A percentile compares a stretch with the other conserved stretches of the same genome.
phyloP scores from a whole-genome alignment of 345 rosid genomes.

The Salix arbutifolia region DNA sequence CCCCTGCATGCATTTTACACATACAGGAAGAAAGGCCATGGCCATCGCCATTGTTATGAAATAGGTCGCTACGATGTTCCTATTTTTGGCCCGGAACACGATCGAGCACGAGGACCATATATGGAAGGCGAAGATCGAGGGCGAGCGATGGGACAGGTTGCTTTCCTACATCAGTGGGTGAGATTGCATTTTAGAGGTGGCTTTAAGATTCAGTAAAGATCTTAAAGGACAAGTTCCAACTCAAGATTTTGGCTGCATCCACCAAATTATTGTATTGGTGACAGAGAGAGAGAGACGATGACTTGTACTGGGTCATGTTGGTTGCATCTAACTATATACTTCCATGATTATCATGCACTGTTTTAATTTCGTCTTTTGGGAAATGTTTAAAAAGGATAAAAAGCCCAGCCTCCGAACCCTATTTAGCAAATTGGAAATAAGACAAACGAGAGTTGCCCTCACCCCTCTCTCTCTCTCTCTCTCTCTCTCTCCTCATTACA shows the following conservation, averaged over 20 bases:
- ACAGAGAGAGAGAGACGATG: too few relatives aligned
- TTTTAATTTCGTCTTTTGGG: neutral
- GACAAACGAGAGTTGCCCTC: neutral
- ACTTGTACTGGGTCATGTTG: neutral
- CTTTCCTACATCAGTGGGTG: constrained; percentile 6
- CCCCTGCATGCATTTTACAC: neutral
- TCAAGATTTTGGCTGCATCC: neutral
- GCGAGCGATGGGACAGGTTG: neutral
- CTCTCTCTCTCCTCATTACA: neutral
- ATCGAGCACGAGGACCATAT: neutral
- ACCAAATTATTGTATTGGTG: neutral
- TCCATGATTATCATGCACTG: neutral
- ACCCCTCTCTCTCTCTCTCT: too few relatives aligned
- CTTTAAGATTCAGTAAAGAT: neutral
- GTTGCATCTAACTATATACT: neutral
- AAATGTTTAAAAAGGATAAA: neutral
- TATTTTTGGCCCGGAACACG: neutral
- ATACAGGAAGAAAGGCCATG: neutral
- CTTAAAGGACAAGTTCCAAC: neutral
- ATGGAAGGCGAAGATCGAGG: too few relatives aligned
- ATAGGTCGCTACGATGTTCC: neutral
- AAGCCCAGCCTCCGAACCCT: constrained; percentile 5
- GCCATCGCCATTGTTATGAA: neutral
- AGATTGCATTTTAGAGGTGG: neutral
- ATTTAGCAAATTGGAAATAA: neutral